Conservation (phyloP, 495 filamentous ascomycete species). For the Penicillium pulvis region DNA sequence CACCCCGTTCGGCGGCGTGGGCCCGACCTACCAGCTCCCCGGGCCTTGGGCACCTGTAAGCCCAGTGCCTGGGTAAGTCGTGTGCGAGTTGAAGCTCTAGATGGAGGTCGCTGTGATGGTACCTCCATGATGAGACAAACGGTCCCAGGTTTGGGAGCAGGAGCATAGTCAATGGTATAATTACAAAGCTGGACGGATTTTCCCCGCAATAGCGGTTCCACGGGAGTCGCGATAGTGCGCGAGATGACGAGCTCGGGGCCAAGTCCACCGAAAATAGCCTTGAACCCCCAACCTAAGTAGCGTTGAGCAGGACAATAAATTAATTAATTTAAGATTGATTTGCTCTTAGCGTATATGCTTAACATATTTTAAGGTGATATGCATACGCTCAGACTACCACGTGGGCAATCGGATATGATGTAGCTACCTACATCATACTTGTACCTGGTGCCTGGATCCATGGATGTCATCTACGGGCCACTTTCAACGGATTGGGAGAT, state of each 20-base stretch:
- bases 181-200: conserved; percentile 10
- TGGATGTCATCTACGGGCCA: not conserved
- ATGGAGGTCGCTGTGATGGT: not conserved
- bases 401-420: not conserved
- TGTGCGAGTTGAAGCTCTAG: not conserved
- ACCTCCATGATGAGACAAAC: conserved; percentile 28
- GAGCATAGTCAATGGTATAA: conserved; percentile 5
- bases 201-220: conserved; percentile 31
- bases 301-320: not conserved
- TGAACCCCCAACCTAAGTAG: not conserved
- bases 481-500: not conserved
- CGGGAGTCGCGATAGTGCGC: conserved; percentile 19
- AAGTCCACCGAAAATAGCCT: not conserved
- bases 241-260: conserved; percentile 23
- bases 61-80: conserved; percentile 41
- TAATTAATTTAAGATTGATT: not conserved
- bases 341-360: not conserved
- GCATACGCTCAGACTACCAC: conserved; percentile 7
- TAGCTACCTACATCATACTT: not conserved
- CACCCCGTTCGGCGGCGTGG: conserved; percentile 48
- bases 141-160: not conserved
- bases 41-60: conserved; percentile 37
- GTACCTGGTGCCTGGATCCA: conserved; percentile 1
- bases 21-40: conserved; percentile 41
- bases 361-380: not conserved